phyloP scores from a whole-genome alignment of 2,329 filamentous ascomycete genomes.

The Lecanoromycetidae sp. region DNA sequence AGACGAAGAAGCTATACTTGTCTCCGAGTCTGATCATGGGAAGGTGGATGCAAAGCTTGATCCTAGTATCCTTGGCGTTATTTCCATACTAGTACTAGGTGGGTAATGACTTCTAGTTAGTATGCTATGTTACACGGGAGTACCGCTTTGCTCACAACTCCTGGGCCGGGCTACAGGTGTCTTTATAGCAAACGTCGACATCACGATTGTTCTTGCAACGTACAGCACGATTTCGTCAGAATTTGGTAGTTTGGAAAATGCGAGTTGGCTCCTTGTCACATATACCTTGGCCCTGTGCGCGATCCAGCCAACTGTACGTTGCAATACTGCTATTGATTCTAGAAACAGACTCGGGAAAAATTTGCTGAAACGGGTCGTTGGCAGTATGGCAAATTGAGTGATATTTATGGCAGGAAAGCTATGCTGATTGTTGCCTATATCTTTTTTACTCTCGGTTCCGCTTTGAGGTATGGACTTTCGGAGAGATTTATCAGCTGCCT shows the following conservation, averaged over 20 bases:
- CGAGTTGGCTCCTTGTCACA: conserved; percentile 12
- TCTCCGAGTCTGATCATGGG: neutral
- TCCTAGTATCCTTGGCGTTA: neutral
- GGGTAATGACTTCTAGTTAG: neutral
- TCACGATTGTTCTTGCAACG: conserved; percentile 13
- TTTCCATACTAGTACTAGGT: neutral
- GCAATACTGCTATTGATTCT: neutral
- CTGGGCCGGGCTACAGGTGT: conserved; percentile 15
- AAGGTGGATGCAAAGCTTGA: neutral
- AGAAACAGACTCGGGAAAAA: neutral
- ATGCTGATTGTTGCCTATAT: conserved; percentile 12
- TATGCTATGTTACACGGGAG: neutral
- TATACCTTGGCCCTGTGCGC: conserved; percentile 15
- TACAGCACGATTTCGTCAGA: conserved; percentile 16
- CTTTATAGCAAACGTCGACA: conserved; percentile 15
- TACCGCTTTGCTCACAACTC: neutral
- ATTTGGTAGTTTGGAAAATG: conserved; percentile 6
- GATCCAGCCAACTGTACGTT: conserved; percentile 12
- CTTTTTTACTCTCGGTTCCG: conserved; percentile 14
- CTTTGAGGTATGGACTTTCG: conserved; percentile 14
- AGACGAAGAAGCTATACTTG: neutral
- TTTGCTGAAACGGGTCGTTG: no score
- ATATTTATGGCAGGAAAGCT: conserved; percentile 16
- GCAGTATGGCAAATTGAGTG: conserved; percentile 17
- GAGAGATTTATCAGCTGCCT: no score